phyloP scores from a whole-genome alignment of 106 monocot genomes.

The Dendrobium nobile region DNA sequence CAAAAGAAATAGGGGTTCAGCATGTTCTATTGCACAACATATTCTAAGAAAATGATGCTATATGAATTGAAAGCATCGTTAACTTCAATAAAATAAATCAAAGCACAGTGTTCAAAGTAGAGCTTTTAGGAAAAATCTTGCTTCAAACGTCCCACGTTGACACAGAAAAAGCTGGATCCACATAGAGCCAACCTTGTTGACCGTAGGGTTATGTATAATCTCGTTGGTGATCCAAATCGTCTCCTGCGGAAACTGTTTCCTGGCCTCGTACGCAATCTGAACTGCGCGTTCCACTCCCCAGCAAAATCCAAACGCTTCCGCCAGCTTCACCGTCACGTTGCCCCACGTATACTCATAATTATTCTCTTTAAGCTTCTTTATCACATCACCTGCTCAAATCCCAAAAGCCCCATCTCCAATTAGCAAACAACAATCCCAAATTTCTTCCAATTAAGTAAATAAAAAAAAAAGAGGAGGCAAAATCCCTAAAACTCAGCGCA shows the following conservation, averaged over 20 bases:
- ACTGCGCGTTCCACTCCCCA: conserved; percentile 98
- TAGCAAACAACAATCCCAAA: not conserved
- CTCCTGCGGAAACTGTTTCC: conserved; percentile 94
- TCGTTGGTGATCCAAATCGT: conserved; percentile 97
- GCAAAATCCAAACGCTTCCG: conserved; percentile 94
- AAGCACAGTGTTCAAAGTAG: not conserved
- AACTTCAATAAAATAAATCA: not conserved
- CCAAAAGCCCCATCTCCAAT: not conserved
- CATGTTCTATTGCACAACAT: not conserved
- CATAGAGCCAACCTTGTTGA: conserved; percentile 51
- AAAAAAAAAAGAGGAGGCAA: not conserved
- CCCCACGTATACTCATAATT: conserved; percentile 84
- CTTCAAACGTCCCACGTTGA: not conserved
- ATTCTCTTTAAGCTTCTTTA: conserved; percentile 92
- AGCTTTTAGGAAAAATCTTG: too few relatives aligned
- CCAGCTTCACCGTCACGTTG: conserved; percentile 83
- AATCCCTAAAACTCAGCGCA: not conserved
- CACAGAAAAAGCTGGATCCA: not conserved
- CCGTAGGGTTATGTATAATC: conserved; percentile 91
- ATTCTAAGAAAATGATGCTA: not conserved
- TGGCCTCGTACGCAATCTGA: conserved; percentile 95
- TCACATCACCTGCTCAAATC: conserved; percentile 60
- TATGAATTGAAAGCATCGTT: not conserved
- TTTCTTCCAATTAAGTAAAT: not conserved
- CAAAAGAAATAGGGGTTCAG: not conserved